Percentiles rank a stretch among this genome's conserved stretches.
Conservation (phyloP, 495 filamentous ascomycete genomes). For the Trichoderma parareesei region DNA sequence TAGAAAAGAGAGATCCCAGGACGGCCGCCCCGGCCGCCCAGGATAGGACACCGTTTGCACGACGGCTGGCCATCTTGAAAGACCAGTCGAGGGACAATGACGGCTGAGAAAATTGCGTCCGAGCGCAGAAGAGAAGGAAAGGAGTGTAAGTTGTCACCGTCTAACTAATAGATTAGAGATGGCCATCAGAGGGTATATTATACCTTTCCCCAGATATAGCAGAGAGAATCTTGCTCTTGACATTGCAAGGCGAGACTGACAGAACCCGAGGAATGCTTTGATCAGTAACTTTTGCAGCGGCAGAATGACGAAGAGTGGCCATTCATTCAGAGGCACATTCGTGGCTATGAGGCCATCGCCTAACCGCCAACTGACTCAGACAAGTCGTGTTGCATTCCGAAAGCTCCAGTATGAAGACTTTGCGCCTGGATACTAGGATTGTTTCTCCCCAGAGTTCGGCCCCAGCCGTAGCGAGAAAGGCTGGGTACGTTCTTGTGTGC, state of each 20-base stretch:
- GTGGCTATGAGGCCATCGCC: neutral
- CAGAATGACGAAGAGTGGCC: neutral
- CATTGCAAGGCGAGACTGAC: neutral
- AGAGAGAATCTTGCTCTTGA: neutral
- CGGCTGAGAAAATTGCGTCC: neutral
- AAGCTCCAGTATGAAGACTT: neutral
- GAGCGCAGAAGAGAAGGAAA: neutral
- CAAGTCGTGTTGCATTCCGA: neutral
- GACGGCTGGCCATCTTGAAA: neutral
- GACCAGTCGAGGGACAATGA: neutral
- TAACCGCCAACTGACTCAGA: neutral
- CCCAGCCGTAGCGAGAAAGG: neutral
- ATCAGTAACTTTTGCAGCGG: neutral
- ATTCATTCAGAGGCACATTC: neutral
- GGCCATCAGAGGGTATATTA: neutral
- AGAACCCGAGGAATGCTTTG: neutral
- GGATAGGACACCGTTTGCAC: neutral
- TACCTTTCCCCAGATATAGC: neutral
- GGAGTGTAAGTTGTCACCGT: neutral
- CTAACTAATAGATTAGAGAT: neutral
- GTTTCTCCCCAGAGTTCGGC: neutral
- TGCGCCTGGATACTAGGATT: too few relatives aligned
- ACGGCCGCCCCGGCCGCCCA: neutral
- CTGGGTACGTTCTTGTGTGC: neutral
- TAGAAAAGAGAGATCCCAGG: neutral